Base-by-base conservation (phyloP, 345 rosid species). In the Heritiera littoralis region DNA sequence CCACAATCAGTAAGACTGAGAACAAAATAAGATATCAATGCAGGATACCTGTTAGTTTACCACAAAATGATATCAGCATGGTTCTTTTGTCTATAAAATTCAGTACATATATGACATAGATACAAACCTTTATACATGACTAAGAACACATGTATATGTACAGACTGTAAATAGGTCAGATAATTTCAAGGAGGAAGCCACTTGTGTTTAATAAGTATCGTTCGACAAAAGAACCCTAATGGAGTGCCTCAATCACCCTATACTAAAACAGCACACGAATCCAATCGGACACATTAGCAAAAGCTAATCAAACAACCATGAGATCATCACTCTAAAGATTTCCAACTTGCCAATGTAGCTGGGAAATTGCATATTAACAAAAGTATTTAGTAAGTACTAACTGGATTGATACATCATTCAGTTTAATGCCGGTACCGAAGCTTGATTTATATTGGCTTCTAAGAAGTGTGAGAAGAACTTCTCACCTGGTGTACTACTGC, bases 401-500 rank as follows among this genome's bases (percentile, higher is more conserved):
- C 10, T 20, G 67, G 14, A 38, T 23, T 28, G 7, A 52, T 76
- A 41, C n/a, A 23, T 38, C 54, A 32, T 64, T 77, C 15, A 58
- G 5, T 58, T 28, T 67, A 56, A 73, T 63, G 35, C 58, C n/a
- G 56, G 20, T 41, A 75, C n/a, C 3, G 18, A 18, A 72, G 64
- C 67, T 68, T 48, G 23, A 66, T 28, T 41, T 32, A 63, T 56
- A 5, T 54, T 56, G 74, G 18, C 4, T 52, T 18, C 59, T 77
- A 5, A 68, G 35, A 28, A 46, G 43, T 54, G 6, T 7, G 18
- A 46, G 49, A 80, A 35, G 40, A 63, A 45, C 48, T 46, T 70
- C 83, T 79, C 59, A 90, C 97, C 94, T 96, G 98, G 87, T 96
- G 99, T 70, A 96, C 94, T 35, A 94, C 99, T 55, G 97, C 97